Percentiles rank a stretch among this genome's conserved stretches.
phyloP scores from a whole-genome alignment of 2,329 filamentous ascomycete species.

The Xylogone sp. region DNA sequence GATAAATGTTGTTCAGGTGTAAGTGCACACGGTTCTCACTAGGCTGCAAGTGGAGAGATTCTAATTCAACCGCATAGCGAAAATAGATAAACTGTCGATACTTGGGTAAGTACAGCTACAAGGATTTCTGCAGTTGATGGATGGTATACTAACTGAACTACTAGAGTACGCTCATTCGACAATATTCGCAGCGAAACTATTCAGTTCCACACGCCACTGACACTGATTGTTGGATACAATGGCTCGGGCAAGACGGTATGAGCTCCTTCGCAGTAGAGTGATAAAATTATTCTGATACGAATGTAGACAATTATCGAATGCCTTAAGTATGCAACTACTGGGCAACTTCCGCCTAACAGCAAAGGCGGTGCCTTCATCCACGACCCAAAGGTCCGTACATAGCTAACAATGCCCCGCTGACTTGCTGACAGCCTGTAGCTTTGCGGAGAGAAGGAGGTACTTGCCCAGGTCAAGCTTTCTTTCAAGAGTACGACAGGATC shows the following conservation, averaged over 20 bases:
- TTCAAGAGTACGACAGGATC: conserved; percentile 77
- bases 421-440: conserved; percentile 43
- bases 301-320: conserved; percentile 91
- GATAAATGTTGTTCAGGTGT: conserved; percentile 1
- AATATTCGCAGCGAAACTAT: conserved; percentile 73
- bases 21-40: not conserved
- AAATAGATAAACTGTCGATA: conserved; percentile 87
- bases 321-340: conserved; percentile 96
- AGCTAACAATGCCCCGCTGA: not conserved
- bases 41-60: not conserved
- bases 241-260: conserved; percentile 87
- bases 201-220: conserved; percentile 84
- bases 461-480: conserved; percentile 86
- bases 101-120: conserved; percentile 49
- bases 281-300: conserved; percentile 8
- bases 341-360: conserved; percentile 86
- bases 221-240: conserved; percentile 95
- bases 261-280: conserved; percentile 1
- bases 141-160: conserved; percentile 29
- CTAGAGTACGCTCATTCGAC: conserved; percentile 78
- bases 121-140: not conserved
- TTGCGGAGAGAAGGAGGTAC: conserved; percentile 79
- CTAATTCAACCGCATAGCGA: conserved; percentile 51
- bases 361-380: conserved; percentile 91
- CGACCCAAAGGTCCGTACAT: conserved; percentile 77